phyloP scores from a whole-genome alignment of 495 filamentous ascomycete species.

The Penicillium dipodomyicola region DNA sequence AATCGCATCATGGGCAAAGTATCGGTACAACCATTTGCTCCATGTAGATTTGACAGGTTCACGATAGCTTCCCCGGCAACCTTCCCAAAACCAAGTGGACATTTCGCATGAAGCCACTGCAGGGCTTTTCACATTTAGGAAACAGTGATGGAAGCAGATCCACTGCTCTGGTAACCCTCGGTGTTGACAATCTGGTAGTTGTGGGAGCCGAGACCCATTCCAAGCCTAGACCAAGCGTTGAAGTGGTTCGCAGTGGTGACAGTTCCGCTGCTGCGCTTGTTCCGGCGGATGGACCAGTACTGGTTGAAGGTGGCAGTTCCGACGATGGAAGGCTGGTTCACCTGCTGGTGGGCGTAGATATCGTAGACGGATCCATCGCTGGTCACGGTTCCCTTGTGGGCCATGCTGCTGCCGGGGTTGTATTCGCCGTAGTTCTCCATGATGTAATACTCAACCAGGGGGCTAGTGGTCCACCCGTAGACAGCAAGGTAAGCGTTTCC shows the following conservation, averaged over 20 bases:
- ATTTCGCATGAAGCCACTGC: not conserved
- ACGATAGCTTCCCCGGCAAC: not conserved
- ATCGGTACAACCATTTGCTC: not conserved
- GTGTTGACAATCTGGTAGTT: constrained; percentile 62
- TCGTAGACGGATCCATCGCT: constrained; percentile 64
- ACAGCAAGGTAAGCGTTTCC: constrained; percentile 60
- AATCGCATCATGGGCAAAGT: not conserved
- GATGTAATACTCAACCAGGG: constrained; percentile 65
- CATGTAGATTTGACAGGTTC: not conserved
- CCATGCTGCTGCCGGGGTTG: constrained; percentile 48
- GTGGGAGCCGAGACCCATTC: constrained; percentile 51
- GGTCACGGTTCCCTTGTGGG: constrained; percentile 52
- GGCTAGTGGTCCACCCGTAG: constrained; percentile 62
- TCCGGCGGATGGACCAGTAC: constrained; percentile 58
- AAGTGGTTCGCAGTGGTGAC: constrained; percentile 59
- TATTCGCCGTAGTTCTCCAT: constrained; percentile 57
- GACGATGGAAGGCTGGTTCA: constrained; percentile 59
- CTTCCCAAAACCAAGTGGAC: not conserved
- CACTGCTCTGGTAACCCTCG: constrained; percentile 58
- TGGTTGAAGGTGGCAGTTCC: constrained; percentile 61
- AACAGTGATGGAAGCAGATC: constrained; percentile 51
- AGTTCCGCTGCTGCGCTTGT: constrained; percentile 53
- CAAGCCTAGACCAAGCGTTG: constrained; percentile 53
- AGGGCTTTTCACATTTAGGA: constrained; percentile 7
- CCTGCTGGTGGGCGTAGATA: constrained; percentile 57